Conservation (phyloP, 202 grass and related monocot species). For the Schoenoplectus tabernaemontani region DNA sequence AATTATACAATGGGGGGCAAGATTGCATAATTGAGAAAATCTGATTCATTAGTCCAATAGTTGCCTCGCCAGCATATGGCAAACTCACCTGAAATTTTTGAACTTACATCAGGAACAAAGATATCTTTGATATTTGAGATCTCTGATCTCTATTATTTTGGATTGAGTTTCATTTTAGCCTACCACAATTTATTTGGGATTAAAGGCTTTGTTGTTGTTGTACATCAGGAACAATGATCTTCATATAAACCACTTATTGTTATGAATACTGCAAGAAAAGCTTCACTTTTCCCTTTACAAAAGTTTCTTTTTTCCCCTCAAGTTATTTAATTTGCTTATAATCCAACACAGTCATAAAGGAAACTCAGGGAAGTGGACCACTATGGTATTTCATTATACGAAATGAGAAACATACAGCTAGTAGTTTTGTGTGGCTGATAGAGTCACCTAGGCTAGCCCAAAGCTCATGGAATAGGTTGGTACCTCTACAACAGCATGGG, state of each 20-base stretch:
- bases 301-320: not conserved
- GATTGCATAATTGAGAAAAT: constrained; percentile 50
- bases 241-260: not conserved
- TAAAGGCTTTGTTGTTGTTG: too few relatives aligned
- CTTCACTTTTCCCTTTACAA: not conserved
- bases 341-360: not conserved
- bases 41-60: constrained; percentile 51
- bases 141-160: too few relatives aligned
- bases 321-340: not conserved
- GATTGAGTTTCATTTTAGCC: too few relatives aligned
- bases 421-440: constrained; percentile 53
- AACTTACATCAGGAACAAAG: constrained; percentile 1
- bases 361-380: not conserved
- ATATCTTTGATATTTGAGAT: too few relatives aligned
- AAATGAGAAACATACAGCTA: constrained; percentile 53
- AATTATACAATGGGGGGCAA: constrained; percentile 46
- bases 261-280: not conserved
- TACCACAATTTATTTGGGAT: too few relatives aligned
- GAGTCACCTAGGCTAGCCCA: constrained; percentile 67
- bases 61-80: constrained; percentile 62
- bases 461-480: constrained; percentile 57
- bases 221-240: too few relatives aligned
- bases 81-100: constrained; percentile 62
- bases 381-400: not conserved
- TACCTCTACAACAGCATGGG: constrained; percentile 43